Evolutionary conservation across 2,329 filamentous ascomycete genomes (phyloP).

Genomic region (Colletotrichum costaricense): DNA sequence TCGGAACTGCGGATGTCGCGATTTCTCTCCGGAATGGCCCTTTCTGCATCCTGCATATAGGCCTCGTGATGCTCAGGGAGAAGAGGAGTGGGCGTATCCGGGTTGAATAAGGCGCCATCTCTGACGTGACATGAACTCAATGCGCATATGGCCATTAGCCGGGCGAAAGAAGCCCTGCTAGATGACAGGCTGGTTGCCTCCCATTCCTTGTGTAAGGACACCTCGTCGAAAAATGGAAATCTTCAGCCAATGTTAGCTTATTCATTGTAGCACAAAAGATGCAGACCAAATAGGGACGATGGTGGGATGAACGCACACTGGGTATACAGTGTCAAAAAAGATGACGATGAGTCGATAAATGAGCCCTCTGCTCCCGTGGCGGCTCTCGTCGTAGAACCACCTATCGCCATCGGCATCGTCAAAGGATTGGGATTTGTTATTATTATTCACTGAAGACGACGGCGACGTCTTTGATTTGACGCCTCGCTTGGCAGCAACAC

Average conservation of each 20-base stretch:
- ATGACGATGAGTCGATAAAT: constrained; percentile 30
- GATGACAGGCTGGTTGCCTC: constrained; percentile 46
- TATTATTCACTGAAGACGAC: not conserved
- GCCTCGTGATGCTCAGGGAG: constrained; percentile 23
- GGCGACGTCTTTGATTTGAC: constrained; percentile 36
- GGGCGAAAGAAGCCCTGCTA: constrained; percentile 54
- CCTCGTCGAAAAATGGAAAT: constrained; percentile 62
- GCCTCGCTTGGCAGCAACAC: constrained; percentile 35
- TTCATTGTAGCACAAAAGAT: not conserved
- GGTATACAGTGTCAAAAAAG: constrained; percentile 37
- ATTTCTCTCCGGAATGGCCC: constrained; percentile 31
- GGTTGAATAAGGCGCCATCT: constrained; percentile 59
- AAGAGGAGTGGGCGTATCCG: constrained; percentile 44
- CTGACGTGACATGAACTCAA: constrained; percentile 59
- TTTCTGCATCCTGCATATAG: constrained; percentile 34
- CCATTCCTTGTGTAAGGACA: constrained; percentile 55
- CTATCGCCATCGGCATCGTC: constrained; percentile 15
- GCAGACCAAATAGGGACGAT: not conserved
- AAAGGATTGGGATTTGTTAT: constrained; percentile 8
- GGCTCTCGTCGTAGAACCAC: constrained; percentile 33
- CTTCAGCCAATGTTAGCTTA: constrained; percentile 18
- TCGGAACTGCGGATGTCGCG: constrained; percentile 23
- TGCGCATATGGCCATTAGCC: constrained; percentile 63
- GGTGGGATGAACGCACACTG: constrained; percentile 22
- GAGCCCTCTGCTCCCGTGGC: constrained; percentile 30